Evolutionary conservation across 108 stramenopile genomes (phyloP), one percentile per base, ranked within the genome.

Genomic region (Aureococcus anophagefferens): DNA sequence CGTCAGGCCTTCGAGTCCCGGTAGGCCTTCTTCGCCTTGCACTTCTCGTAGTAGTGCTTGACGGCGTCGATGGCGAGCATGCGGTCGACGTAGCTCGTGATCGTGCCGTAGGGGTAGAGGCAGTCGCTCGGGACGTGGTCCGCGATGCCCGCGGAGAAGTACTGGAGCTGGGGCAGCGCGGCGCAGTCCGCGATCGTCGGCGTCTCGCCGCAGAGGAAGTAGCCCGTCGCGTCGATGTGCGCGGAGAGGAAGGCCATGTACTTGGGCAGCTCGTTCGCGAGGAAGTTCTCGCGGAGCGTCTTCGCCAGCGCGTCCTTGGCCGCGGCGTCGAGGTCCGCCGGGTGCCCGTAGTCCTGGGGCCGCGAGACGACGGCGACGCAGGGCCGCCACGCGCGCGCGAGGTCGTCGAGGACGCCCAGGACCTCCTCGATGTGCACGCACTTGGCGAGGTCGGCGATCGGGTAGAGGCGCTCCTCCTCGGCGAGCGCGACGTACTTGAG

Each of bases 181-280:
- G 76, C 32, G 66, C 86, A 84, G 66, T 91, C 90, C 7, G 90
- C 90, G 79, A 91, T 89, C 0, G 88, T 87, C 25, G 74, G 74
- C 16, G n/a, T 30, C 14, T 59, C 4, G 35, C 64, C 29, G 64
- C 64, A 66, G 63, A 75, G 62, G 46, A 69, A 68, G 14, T 81
- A 85, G 65, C 76, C 80, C 69, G 46, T 71, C 13, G 73, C 76
- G 66, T 80, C 75, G 65, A 87, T 75, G 64, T 72, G n/a, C 59
- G 68, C 74, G 13, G 73, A 63, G 29, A 87, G 65, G 40, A 79
- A 76, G 0, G 65, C 73, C 66, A 84, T 66, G 74, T 72, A 86
- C 28, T 77, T 72, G 31, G 87, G 83, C 16, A 90, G 64, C n/a
- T 83, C 85, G 0, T 82, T 71, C 16, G 35, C 75, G 31, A 89